Conservation (phyloP, 2,329 filamentous ascomycete species). For the Hymenoscyphus scutula region DNA sequence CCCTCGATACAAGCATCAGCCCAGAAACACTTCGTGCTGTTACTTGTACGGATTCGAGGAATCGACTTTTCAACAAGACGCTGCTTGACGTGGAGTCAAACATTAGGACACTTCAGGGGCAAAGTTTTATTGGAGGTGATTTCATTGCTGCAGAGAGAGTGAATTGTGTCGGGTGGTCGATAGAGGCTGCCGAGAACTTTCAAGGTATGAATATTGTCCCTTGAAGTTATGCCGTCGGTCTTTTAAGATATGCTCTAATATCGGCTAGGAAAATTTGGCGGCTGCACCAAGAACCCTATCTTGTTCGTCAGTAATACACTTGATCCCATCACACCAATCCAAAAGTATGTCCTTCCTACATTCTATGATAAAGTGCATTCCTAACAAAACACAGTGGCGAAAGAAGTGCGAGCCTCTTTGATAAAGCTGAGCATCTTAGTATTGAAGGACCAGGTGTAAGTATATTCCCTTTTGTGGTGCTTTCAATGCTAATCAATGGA, state of each 20-base stretch:
- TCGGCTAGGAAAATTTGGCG: slow-evolving; percentile 32
- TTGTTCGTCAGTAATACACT: slow-evolving; percentile 38
- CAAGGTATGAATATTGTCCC: not conserved
- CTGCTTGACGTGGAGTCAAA: not conserved
- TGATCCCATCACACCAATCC: slow-evolving; percentile 36
- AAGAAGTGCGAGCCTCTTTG: not conserved
- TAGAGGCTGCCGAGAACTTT: not conserved
- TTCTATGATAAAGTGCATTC: not conserved
- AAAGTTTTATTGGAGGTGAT: not conserved
- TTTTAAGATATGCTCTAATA: not conserved
- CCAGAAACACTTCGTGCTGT: not conserved
- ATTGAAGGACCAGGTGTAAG: not conserved
- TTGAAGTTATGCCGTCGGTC: not conserved
- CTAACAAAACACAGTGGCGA: not conserved
- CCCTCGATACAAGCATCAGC: not conserved
- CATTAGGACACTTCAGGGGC: not conserved
- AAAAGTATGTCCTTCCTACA: slow-evolving; percentile 12
- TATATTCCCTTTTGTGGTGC: not conserved
- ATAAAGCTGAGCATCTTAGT: not conserved
- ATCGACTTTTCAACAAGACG: not conserved
- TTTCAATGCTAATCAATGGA: not conserved
- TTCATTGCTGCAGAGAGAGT: too few species aligned
- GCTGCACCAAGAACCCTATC: slow-evolving; percentile 36
- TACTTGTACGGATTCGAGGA: not conserved
- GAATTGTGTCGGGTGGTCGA: not conserved